A percentile compares a stretch with the other conserved stretches of the same genome.
Evolutionary conservation across 2,329 filamentous ascomycete species (phyloP).

Genomic region (Apiospora malaysiana): DNA sequence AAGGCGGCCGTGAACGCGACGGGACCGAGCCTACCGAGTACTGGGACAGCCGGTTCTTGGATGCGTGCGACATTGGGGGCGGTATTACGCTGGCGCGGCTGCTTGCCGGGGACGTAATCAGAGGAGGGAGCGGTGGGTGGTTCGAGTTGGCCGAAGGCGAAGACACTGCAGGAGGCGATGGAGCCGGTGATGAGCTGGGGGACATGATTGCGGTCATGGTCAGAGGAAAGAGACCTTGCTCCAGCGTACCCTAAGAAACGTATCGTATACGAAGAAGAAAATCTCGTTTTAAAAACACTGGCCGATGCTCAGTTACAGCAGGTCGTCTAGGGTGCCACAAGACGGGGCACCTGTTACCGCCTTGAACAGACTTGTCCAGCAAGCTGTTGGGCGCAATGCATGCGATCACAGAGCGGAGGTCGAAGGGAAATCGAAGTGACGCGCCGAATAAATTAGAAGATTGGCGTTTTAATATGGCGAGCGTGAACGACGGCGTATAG

Average conservation of each 20-base stretch:
- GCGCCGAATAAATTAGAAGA: constrained; percentile 5
- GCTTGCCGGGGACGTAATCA: constrained; percentile 62
- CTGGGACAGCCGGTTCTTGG: constrained; percentile 82
- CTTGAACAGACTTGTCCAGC: constrained; percentile 40
- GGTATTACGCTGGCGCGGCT: constrained; percentile 64
- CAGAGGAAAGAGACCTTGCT: constrained; percentile 40
- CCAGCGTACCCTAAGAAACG: constrained; percentile 38
- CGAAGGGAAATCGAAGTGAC: constrained; percentile 23
- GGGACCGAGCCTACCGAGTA: constrained; percentile 76
- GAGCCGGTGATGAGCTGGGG: constrained; percentile 59
- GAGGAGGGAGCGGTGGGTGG: constrained; percentile 60
- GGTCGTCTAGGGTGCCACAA: background rate
- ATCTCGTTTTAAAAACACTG: background rate
- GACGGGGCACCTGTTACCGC: constrained; percentile 28
- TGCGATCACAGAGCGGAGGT: constrained; percentile 20
- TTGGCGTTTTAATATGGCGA: constrained; percentile 8
- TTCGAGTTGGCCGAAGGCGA: constrained; percentile 55
- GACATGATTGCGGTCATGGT: constrained; percentile 63
- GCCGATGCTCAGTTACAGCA: constrained; percentile 13
- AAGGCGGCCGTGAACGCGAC: constrained; percentile 77
- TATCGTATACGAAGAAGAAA: constrained; percentile 25
- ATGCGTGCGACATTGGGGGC: constrained; percentile 76
- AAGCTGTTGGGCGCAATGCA: constrained; percentile 37
- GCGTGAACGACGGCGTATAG: background rate
- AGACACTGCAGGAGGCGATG: constrained; percentile 56